Base-by-base conservation (phyloP, 73 alveolate genomes). In the Strombidium stylifer region DNA sequence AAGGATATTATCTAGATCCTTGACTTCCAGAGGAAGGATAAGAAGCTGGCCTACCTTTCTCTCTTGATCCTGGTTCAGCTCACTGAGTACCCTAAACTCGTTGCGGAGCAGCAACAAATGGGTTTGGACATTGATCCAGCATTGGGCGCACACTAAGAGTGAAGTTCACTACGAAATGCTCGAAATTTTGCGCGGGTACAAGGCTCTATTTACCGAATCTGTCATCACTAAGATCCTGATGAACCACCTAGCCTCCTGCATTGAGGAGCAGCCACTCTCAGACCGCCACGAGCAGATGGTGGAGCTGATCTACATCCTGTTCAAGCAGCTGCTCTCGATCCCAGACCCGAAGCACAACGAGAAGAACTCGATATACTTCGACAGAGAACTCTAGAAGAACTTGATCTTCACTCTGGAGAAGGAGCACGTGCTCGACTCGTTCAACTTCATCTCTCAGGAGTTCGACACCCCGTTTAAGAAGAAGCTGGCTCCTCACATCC, bases 281-380 rank as follows among this genome's bases (percentile, higher is more conserved):
- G 71, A 84, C 36, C 79, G 73, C 58, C 94, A 88, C 31, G 84
- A 78, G 19, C 57, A 88, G 21, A 77, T 88, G 90, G 66, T 84
- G 35, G 97, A 88, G 42, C 66, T 88, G 0, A 88, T 88, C 27
- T 65, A 78, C 8, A 64, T 69, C 6, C 74, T 88, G 4, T 77
- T 88, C 51, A 77, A 71, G 47, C 74, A 88, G 28, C 55, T 88
- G 23, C 76, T 88, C 10, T 26, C 59, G 0, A 83, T 87, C 34
- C 93, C 91, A 5, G 96, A 87, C 28, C 39, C 70, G 3, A 51
- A 48, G 21, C 48, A 41, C 15, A 34, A 62, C 18, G 45, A 76
- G 39, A 59, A 56, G 30, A 36, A 39, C 21, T 48, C 26, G 32
- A 71, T 48, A 30, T 54, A 44, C 24, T 27, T 23, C 40, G 31